phyloP scores from a whole-genome alignment of 1,284 basidiomycete species.

The Coniferiporia weirii region DNA sequence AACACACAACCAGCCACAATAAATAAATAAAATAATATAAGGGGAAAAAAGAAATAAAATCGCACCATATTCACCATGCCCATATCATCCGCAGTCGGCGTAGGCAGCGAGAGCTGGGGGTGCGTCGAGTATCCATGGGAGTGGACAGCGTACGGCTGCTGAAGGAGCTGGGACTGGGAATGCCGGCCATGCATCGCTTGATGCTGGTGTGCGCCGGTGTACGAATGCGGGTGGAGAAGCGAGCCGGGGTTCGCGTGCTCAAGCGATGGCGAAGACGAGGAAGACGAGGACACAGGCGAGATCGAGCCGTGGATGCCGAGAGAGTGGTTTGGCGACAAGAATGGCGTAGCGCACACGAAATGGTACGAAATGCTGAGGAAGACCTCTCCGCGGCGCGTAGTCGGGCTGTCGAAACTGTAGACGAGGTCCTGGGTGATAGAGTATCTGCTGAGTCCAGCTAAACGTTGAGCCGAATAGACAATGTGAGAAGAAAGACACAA shows the following conservation, averaged over 20 bases:
- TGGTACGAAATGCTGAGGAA: slow-evolving; percentile 15
- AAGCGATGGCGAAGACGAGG: not conserved
- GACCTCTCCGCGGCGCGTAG: slow-evolving; percentile 4
- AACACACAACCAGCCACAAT: not conserved
- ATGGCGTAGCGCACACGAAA: not conserved
- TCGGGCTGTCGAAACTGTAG: slow-evolving; percentile 5
- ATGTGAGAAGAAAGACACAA: not conserved
- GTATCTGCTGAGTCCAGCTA: slow-evolving; percentile 6
- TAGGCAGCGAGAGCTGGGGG: not conserved
- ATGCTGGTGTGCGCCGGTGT: no score
- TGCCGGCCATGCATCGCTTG: no score
- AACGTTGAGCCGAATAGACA: not conserved
- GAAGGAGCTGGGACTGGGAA: not conserved
- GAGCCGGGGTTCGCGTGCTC: not conserved
- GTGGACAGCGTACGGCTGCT: not conserved
- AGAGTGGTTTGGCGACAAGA: not conserved
- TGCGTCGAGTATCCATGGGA: not conserved
- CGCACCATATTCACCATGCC: not conserved
- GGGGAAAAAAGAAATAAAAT: not conserved
- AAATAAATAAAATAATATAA: not conserved
- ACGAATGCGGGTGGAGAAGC: not conserved
- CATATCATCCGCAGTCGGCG: not conserved
- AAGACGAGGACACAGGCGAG: not conserved
- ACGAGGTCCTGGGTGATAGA: slow-evolving; percentile 15
- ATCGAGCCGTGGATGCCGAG: not conserved